phyloP scores from a whole-genome alignment of 83 land plant genomes.

The Thuja plicata region DNA sequence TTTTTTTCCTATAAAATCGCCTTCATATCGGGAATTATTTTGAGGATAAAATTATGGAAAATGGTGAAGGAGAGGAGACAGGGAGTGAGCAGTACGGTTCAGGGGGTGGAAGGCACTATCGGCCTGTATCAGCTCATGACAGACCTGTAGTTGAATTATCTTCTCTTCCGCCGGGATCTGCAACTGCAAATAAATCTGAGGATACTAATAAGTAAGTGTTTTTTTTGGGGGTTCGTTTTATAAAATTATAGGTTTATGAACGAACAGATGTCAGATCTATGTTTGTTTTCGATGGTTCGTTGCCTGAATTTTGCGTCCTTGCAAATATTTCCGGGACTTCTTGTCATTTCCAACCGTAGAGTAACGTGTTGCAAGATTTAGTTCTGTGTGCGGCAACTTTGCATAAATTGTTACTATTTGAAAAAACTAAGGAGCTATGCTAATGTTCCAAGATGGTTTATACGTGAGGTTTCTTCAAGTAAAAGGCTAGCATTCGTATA shows the following conservation, averaged over 20 bases:
- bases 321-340: not conserved
- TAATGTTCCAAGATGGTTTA: not conserved
- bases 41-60: slow-evolving; percentile 25
- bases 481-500: not conserved
- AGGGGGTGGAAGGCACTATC: slow-evolving; percentile 31
- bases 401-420: not conserved
- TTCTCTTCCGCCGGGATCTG: slow-evolving; percentile 32
- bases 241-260: not conserved
- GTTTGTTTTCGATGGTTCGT: not conserved
- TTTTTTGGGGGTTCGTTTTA: not conserved
- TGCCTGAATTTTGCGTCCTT: not conserved
- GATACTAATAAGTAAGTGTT: slow-evolving; percentile 12
- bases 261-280: not conserved
- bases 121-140: slow-evolving; percentile 48
- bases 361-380: not conserved
- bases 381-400: not conserved
- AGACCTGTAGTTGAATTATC: slow-evolving; percentile 46
- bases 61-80: slow-evolving; percentile 40
- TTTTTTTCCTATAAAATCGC: not conserved
- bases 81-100: slow-evolving; percentile 24
- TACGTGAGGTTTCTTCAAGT: not conserved
- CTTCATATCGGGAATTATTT: not conserved
- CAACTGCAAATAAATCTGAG: not conserved
- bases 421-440: not conserved
- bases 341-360: not conserved